A percentile compares a stretch with the other conserved stretches of the same genome.
These are phyloP conservation scores for Vicia villosa DNA, from an alignment of 306 rosid genomes.

Conservation along the genomic window DNA sequence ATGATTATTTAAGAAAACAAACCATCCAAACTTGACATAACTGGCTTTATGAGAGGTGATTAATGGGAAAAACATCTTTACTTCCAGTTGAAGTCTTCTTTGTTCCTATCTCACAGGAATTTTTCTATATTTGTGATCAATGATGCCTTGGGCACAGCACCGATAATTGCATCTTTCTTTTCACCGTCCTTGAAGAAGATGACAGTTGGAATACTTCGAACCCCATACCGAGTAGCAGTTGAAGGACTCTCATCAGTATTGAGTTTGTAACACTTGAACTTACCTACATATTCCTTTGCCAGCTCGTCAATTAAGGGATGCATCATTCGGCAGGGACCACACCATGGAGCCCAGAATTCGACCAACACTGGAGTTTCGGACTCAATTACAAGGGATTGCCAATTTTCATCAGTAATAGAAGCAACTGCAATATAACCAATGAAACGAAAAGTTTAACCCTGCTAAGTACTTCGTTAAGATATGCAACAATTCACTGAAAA, in stretches of 20 bases:
- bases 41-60: conserved; percentile 37
- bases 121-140: conserved; percentile 79
- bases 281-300: conserved; percentile 68
- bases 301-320: conserved; percentile 80
- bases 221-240: conserved; percentile 73
- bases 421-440: conserved; percentile 57
- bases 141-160: conserved; percentile 83
- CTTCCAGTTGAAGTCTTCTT: conserved; percentile 39
- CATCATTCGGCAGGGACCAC: conserved; percentile 98
- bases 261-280: conserved; percentile 84
- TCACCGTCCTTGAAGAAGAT: conserved; percentile 81
- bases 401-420: conserved; percentile 56
- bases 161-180: conserved; percentile 84
- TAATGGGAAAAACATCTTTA: conserved; percentile 45
- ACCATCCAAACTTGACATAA: conserved; percentile 39
- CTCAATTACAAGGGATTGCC: conserved; percentile 75
- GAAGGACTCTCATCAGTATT: conserved; percentile 74
- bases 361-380: conserved; percentile 68
- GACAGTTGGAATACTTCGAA: conserved; percentile 89
- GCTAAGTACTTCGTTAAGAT: conserved; percentile 10
- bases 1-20: conserved; percentile 44
- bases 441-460: conserved; percentile 18
- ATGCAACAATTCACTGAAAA: conserved; percentile 13
- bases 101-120: conserved; percentile 61
- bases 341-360: conserved; percentile 99